Evolutionary conservation across 345 rosid species (phyloP), one percentile per base, ranked within the genome.

Genomic region (Odontarrhena argentea): DNA sequence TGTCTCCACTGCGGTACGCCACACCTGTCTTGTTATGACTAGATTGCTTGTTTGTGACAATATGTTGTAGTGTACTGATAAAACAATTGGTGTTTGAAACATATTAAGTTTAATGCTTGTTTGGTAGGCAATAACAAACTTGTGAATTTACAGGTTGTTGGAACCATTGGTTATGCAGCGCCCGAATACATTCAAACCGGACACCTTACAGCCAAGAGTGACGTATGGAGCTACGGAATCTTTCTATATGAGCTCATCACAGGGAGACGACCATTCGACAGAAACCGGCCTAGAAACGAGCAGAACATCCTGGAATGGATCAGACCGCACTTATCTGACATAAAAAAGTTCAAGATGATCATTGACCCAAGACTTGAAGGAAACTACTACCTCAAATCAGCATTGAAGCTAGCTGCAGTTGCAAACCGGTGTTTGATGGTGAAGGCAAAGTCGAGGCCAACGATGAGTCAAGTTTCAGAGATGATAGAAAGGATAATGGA

Each of bases 151-250:
- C 83, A 87, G 98, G 88, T 88, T 28, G 99, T 88, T 7, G 97
- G 97, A 54, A 94, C 97, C 5, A 88, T 90, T 12, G 99, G 99
- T 52, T 94, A 94, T 68, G 96, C 97, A 67, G 99, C 97, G 1
- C 97, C 97, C 0, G 99, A 90, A 64, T 90, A 90, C 75, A 75
- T 90, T 37, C 92, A 82, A 69, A 94, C 97, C 0, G 96, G 99
- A 28, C 95, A 81, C 38, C 91, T 94, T 42, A 88, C 99, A 3
- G 60, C 83, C 12, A 94, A 87, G 55, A 90, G 86, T 63, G 97
- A 90, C 42, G 92, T 90, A 9, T 94, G 96, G 97, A 80, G 96
- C 76, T 94, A 84, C 5, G 97, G 99, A 60, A 81, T 94, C 49
- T 94, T 90, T 72, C 83, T 88, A 0, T 94, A 88, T 3, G 96